Percentiles rank a stretch among this genome's conserved stretches.
These are phyloP conservation scores for Kwoniella newhampshirensis DNA, from an alignment of 768 basidiomycete species.

Conservation along the genomic window DNA sequence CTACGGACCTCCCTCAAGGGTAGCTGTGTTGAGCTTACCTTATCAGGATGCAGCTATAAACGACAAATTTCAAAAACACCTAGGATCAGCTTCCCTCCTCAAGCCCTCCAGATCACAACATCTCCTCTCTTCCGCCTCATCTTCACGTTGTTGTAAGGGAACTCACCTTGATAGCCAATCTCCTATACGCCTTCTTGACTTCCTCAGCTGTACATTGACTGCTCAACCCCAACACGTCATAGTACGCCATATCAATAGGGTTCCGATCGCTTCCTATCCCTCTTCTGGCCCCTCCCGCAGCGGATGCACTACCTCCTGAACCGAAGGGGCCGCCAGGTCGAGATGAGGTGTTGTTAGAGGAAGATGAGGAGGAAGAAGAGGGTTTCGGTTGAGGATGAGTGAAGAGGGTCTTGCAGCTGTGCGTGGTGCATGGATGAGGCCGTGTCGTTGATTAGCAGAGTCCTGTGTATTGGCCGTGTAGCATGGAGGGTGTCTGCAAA, in stretches of 20 bases:
- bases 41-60: constrained; percentile 47
- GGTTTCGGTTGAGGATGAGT: constrained; percentile 47
- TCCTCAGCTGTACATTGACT: constrained; percentile 49
- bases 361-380: constrained; percentile 19
- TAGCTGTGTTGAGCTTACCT: constrained; percentile 25
- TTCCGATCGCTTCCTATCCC: constrained; percentile 47
- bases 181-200: constrained; percentile 52
- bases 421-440: neutral
- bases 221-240: constrained; percentile 49
- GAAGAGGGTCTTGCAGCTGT: constrained; percentile 45
- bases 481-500: neutral
- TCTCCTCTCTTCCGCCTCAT: too few species aligned
- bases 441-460: too few species aligned
- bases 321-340: neutral
- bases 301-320: neutral
- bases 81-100: constrained; percentile 2
- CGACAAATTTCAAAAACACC: neutral
- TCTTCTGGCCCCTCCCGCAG: constrained; percentile 15
- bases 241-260: constrained; percentile 52
- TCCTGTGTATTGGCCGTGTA: too few species aligned
- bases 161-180: constrained; percentile 51
- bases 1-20: too few species aligned
- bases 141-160: too few species aligned
- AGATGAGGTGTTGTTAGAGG: constrained; percentile 2
- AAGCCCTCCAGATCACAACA: too few species aligned